Percentiles rank a stretch among this genome's conserved stretches.
phyloP scores from a whole-genome alignment of 1,139 yeast genomes.

The Kurtzmaniella quercitrusa region DNA sequence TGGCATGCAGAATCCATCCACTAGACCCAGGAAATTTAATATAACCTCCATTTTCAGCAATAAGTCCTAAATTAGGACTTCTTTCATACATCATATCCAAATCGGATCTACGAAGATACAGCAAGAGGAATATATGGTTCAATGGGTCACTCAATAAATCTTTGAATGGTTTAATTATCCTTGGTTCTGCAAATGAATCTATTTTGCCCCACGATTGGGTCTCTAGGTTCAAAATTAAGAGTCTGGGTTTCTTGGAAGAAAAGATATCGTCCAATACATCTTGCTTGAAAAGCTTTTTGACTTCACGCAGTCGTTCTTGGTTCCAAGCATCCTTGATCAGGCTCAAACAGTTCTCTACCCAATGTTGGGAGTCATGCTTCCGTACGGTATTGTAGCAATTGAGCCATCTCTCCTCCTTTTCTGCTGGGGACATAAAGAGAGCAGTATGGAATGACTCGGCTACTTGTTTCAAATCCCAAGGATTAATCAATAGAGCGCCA shows the following conservation, averaged over 20 bases:
- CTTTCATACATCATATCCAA: conserved; percentile 67
- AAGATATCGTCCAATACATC: conserved; percentile 36
- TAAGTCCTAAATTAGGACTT: conserved; percentile 67
- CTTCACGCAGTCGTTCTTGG: conserved; percentile 26
- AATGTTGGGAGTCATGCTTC: conserved; percentile 65
- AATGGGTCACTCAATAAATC: conserved; percentile 45
- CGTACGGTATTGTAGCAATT: conserved; percentile 54
- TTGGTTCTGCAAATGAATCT: conserved; percentile 33
- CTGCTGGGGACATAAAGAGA: conserved; percentile 57
- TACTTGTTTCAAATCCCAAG: conserved; percentile 78
- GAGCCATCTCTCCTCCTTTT: conserved; percentile 60
- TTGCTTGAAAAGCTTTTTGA: conserved; percentile 22
- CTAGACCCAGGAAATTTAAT: conserved; percentile 51
- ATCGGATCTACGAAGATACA: conserved; percentile 58
- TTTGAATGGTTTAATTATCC: conserved; percentile 43
- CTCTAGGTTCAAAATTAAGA: conserved; percentile 56
- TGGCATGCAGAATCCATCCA: conserved; percentile 65
- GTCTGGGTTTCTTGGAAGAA: conserved; percentile 19
- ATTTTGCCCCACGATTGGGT: conserved; percentile 23
- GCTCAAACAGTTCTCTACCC: conserved; percentile 62
- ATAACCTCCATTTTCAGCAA: conserved; percentile 88
- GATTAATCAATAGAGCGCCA: conserved; percentile 80
- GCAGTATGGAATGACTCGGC: conserved; percentile 59
- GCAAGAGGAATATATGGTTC: conserved; percentile 69
- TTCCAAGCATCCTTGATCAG: conserved; percentile 63